Evolutionary conservation across 176 grass and related monocot species (phyloP), one percentile per base, ranked within the genome.

Genomic region (Raddia distichophylla): DNA sequence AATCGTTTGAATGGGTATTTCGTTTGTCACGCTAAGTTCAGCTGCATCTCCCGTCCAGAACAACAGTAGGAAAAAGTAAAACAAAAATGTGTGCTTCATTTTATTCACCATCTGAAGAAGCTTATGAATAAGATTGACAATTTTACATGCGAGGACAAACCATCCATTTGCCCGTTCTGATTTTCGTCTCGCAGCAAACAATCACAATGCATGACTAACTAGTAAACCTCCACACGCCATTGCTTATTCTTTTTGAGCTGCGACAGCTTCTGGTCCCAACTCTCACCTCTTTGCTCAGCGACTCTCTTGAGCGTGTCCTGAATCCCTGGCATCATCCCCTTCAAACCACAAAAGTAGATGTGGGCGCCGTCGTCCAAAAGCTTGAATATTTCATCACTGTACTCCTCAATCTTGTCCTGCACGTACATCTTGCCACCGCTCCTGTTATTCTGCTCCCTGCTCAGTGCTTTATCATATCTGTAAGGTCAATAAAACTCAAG

Each of bases 311-410:
- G 88, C 1, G 92, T 98, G 57, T 88, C 88, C 81, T 98, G 95
- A 49, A 98, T 98, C 52, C 95, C 92, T 1, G 92, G 95, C 95
- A 98, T 98, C 95, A 98, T 98, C 56, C 92, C 95, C 62, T 98
- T 98, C 86, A 98, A 87, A 80, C 88, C 92, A 32, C 95, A 94
- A 10, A 94, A 98, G 84, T 93, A 98, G 56, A 98, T 98, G 71
- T 94, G 92, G 1, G 92, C 90, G 5, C 95, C 90, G 5, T 70
- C 65, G 67, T 94, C 92, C 44, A 98, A 76, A 55, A 98, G 92
- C 84, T 88, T 98, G 67, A 94, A 94, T 42, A 98, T 91, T 77
- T 94, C 81, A 57, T 94, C 90, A 19, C 90, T 94, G 86, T 98
- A 98, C 84, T 94, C 95, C 81, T 93, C 95, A 51, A 94, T 98